Conservation (phyloP, 2,329 filamentous ascomycete species). For the Phyllosticta citriasiana region DNA sequence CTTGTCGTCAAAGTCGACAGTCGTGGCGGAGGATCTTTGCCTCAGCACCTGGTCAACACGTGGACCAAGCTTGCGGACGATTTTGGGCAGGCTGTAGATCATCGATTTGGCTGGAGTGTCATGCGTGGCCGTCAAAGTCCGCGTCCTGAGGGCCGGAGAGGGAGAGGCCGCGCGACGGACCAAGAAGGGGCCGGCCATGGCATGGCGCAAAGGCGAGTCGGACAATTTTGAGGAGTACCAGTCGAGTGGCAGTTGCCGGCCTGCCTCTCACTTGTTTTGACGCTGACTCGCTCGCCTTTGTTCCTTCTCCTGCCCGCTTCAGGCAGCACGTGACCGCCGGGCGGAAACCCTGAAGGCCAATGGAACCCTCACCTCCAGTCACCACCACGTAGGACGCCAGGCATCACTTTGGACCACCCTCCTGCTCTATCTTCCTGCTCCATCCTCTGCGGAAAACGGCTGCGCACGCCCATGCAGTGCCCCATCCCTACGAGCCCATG, state of each 20-base stretch:
- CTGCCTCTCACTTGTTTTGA: neutral
- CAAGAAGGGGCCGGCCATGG: neutral
- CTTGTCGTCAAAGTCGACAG: neutral
- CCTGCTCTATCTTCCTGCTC: neutral
- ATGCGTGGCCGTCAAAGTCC: neutral
- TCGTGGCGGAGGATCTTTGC: neutral
- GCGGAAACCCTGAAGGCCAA: neutral
- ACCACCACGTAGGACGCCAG: neutral
- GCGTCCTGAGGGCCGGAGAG: neutral
- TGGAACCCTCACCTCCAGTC: neutral
- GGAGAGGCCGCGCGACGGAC: neutral
- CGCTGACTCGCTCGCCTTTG: neutral
- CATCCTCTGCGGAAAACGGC: neutral
- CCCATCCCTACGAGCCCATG: conserved; percentile 11
- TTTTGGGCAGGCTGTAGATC: neutral
- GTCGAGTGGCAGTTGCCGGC: neutral
- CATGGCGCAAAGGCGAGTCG: neutral
- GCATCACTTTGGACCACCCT: neutral
- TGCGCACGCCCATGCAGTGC: conserved; percentile 9
- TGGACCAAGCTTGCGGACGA: neutral
- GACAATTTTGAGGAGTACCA: neutral
- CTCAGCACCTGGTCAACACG: neutral
- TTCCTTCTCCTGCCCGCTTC: neutral
- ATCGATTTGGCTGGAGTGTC: neutral
- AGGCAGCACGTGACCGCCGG: neutral